A percentile compares a stretch with the other conserved stretches of the same genome.
Conservation (phyloP, 1,284 basidiomycete genomes). For the Heterobasidion occidentale region DNA sequence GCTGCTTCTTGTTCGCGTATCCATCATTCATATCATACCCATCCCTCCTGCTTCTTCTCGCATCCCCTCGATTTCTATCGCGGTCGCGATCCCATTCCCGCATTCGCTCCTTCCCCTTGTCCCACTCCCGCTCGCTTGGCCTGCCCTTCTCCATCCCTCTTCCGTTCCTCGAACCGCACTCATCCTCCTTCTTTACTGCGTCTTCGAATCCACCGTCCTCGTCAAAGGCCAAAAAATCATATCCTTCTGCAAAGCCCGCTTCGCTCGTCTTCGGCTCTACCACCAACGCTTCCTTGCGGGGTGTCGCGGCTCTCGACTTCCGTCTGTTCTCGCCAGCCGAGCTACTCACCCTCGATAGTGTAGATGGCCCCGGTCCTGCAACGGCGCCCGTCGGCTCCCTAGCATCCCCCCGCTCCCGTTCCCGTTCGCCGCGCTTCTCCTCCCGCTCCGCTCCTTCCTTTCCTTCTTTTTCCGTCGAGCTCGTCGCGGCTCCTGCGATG, state of each 20-base stretch:
- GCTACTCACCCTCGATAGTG: background rate
- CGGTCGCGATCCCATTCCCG: conserved; percentile 16
- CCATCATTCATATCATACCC: conserved; percentile 41
- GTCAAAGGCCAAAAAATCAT: background rate
- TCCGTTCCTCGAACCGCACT: background rate
- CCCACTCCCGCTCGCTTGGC: conserved; percentile 31
- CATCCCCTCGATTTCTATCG: conserved; percentile 17
- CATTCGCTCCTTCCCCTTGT: conserved; percentile 26
- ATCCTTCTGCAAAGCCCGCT: background rate
- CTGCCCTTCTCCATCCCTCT: conserved; percentile 3
- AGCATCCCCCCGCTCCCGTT: background rate
- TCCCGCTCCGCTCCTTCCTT: background rate
- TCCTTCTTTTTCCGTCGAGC: background rate
- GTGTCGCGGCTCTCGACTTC: background rate
- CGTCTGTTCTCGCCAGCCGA: background rate
- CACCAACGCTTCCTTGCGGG: background rate
- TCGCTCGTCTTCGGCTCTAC: background rate
- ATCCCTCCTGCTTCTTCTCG: conserved; percentile 35
- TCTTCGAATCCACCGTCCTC: background rate
- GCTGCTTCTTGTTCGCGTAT: conserved; percentile 50
- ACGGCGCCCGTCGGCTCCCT: background rate
- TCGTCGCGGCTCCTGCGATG: background rate
- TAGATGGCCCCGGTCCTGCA: background rate
- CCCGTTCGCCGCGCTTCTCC: background rate
- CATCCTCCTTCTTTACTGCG: background rate